Evolutionary conservation across 257 asterid genomes (phyloP), one percentile per base, ranked within the genome.

Genomic region (Fraxinus excelsior): DNA sequence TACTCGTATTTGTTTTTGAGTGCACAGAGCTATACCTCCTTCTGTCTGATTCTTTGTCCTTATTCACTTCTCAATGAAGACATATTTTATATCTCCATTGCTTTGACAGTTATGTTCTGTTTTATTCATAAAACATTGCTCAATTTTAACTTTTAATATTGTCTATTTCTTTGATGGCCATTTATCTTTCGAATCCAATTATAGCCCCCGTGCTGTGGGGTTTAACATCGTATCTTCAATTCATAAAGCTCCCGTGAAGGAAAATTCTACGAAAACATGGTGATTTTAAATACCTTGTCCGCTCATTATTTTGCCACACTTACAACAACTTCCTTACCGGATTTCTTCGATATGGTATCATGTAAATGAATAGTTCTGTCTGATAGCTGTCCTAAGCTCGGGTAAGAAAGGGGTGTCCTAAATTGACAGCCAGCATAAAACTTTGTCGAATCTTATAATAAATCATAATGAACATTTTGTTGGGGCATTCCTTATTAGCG

Each of bases 1-100:
- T 80, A 82, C 83, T 77, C 44, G 65, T 77, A 37, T 82, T 84
- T 85, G 85, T 87, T 76, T 29, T 62, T 73, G 73, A 82, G 80
- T 74, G 77, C 68, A 79, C 72, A 71, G 72, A 77, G 51, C 56
- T 78, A 28, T 79, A 72, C 76, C 74, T 68, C 66, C 62, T 74
- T 82, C 79, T 82, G 86, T 86, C 90, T 83, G 78, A 82, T 79
- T 73, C 66, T 53, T 67, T 81, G 90, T 84, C 91, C 76, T 72
- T 74, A 14, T 78, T 72, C 69, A 79, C 58, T 78, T 76, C 78
- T 78, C 69, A 82, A 70, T 34, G 74, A 67, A 67, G 76, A 60
- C 67, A 60, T 60, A 60, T 21, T 9, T 23, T 62, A 23, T 12
- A 62, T 25, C 68, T 62, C 34, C 68, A 23, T 62, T 9, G 68